These are phyloP conservation scores for Fraxinus pennsylvanica DNA, from an alignment of 257 asterid genomes.

Conservation along the genomic window DNA sequence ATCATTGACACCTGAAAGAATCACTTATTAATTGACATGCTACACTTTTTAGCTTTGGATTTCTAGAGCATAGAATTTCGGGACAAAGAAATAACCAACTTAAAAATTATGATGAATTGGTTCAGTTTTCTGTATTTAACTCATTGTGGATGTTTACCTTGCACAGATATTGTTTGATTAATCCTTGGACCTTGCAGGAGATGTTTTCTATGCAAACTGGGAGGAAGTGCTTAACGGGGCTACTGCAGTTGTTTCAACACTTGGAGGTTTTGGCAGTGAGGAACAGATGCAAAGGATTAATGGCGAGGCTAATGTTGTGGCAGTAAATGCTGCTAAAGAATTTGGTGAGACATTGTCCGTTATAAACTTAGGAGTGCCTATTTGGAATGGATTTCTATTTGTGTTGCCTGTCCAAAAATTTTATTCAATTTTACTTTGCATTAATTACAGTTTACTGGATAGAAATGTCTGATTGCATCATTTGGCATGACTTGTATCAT, in stretches of 20 bases:
- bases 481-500: not conserved
- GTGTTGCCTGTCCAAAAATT: not conserved
- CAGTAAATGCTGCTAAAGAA: slow-evolving; percentile 92
- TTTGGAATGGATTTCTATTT: not conserved
- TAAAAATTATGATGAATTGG: not conserved
- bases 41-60: not conserved
- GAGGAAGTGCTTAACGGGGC: slow-evolving; percentile 85
- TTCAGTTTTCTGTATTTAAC: not conserved
- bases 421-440: slow-evolving; percentile 15
- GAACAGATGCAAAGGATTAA: slow-evolving; percentile 94
- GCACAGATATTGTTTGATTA: slow-evolving; percentile 22
- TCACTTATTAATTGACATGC: not conserved
- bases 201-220: slow-evolving; percentile 91
- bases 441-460: not conserved
- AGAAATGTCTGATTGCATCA: not conserved
- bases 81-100: not conserved
- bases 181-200: slow-evolving; percentile 57
- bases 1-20: not conserved
- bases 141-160: not conserved
- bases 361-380: not conserved
- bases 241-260: slow-evolving; percentile 90
- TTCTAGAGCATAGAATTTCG: not conserved
- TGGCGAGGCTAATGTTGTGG: slow-evolving; percentile 94
- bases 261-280: slow-evolving; percentile 97
- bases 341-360: slow-evolving; percentile 49